phyloP scores from a whole-genome alignment of 495 filamentous ascomycete genomes.

The Xylaria palmicola region DNA sequence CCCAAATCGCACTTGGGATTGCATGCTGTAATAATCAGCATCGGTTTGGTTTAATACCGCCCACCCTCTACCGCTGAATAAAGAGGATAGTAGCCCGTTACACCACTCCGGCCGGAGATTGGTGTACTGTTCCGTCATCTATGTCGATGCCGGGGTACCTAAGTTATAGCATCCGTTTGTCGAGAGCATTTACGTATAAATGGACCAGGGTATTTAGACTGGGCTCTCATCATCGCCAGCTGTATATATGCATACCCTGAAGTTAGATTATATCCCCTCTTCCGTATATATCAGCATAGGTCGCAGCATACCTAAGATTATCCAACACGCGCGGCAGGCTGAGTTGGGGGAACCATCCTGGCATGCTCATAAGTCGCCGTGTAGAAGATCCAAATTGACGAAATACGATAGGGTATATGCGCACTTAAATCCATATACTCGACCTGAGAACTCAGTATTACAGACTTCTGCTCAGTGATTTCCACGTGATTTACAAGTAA shows the following conservation, averaged over 20 bases:
- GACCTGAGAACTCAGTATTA: too few species aligned
- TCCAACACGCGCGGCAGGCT: background rate
- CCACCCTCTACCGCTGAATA: background rate
- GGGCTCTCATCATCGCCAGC: background rate
- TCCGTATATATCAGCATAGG: background rate
- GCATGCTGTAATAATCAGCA: background rate
- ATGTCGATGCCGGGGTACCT: background rate
- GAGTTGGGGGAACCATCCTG: too few species aligned
- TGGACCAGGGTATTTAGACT: background rate
- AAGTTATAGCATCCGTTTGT: background rate
- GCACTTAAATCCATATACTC: too few species aligned
- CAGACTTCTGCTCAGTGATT: too few species aligned
- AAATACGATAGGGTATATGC: too few species aligned
- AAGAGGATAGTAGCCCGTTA: background rate
- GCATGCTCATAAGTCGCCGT: too few species aligned
- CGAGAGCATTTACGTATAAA: background rate
- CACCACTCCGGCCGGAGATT: background rate
- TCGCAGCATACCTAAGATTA: background rate
- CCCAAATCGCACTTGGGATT: background rate
- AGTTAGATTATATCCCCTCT: slow-evolving; percentile 11
- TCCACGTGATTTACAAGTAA: too few species aligned
- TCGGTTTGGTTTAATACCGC: background rate
- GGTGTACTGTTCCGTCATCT: too few species aligned
- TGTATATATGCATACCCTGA: background rate
- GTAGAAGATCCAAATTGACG: too few species aligned